A percentile compares a stretch with the other conserved stretches of the same genome.
Conservation (phyloP, 139 green algal species). For the Tetradesmus lagerheimii region DNA sequence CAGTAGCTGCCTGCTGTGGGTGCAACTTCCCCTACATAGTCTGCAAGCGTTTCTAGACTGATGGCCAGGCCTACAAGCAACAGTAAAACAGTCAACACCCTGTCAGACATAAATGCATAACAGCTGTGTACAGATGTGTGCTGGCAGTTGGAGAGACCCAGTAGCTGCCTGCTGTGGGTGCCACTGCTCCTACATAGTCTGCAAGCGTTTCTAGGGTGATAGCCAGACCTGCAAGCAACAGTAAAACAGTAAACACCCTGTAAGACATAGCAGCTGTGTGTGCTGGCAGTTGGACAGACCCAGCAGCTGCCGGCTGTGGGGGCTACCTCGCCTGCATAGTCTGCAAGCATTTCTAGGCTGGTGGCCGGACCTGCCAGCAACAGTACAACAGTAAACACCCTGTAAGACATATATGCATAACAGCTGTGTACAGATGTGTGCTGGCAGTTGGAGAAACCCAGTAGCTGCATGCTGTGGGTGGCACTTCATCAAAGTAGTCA, state of each 20-base stretch:
- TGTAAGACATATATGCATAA: too few species aligned
- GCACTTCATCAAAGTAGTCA: conserved; percentile 55
- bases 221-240: conserved; percentile 46
- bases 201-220: conserved; percentile 42
- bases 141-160: conserved; percentile 44
- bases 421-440: not conserved
- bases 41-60: conserved; percentile 41
- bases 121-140: not conserved
- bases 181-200: conserved; percentile 58
- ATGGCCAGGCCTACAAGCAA: conserved; percentile 49
- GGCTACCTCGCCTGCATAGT: conserved; percentile 58
- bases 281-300: conserved; percentile 24
- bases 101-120: not conserved
- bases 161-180: conserved; percentile 54
- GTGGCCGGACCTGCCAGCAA: conserved; percentile 45
- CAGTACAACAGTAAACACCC: too few species aligned
- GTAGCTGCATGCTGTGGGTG: conserved; percentile 53
- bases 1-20: conserved; percentile 59
- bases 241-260: not conserved
- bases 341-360: conserved; percentile 40
- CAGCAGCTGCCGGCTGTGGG: conserved; percentile 58
- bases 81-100: not conserved
- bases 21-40: conserved; percentile 60
- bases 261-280: too few species aligned
- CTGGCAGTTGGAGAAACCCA: conserved; percentile 48